Conservation (phyloP, 2,329 filamentous ascomycete genomes). For the Raffaelea albimanens region DNA sequence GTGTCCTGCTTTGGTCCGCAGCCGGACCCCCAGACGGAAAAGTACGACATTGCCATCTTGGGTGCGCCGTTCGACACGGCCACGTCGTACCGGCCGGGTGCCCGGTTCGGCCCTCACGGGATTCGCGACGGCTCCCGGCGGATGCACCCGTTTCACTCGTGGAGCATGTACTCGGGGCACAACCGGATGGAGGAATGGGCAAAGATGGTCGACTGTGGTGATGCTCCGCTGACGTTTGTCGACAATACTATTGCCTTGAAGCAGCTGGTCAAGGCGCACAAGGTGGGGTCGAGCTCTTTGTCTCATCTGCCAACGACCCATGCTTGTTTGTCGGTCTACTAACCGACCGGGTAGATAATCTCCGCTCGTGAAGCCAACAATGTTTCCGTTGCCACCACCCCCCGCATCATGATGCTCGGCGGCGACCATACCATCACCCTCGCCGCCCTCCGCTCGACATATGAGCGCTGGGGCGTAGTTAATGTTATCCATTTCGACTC, state of each 20-base stretch:
- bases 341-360: conserved; percentile 5
- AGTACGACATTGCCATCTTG: conserved; percentile 50
- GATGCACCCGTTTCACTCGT: conserved; percentile 10
- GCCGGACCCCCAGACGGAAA: conserved; percentile 35
- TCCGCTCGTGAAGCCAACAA: conserved; percentile 27
- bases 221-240: conserved; percentile 67
- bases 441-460: conserved; percentile 50
- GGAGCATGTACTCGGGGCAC: conserved; percentile 20
- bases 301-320: not conserved
- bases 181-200: conserved; percentile 67
- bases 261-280: conserved; percentile 59
- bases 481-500: conserved; percentile 54
- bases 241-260: conserved; percentile 66
- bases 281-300: conserved; percentile 9
- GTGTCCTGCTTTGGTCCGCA: conserved; percentile 40
- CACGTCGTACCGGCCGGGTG: conserved; percentile 14
- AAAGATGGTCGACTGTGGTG: conserved; percentile 66
- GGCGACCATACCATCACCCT: conserved; percentile 35
- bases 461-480: conserved; percentile 42
- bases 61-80: conserved; percentile 41
- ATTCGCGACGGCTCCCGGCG: conserved; percentile 18
- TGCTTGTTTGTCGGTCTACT: not conserved
- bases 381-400: conserved; percentile 28
- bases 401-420: conserved; percentile 42
- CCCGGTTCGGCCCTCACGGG: conserved; percentile 18